Conservation (phyloP, 352 stramenopile species). For the Pythium aphanidermatum region DNA sequence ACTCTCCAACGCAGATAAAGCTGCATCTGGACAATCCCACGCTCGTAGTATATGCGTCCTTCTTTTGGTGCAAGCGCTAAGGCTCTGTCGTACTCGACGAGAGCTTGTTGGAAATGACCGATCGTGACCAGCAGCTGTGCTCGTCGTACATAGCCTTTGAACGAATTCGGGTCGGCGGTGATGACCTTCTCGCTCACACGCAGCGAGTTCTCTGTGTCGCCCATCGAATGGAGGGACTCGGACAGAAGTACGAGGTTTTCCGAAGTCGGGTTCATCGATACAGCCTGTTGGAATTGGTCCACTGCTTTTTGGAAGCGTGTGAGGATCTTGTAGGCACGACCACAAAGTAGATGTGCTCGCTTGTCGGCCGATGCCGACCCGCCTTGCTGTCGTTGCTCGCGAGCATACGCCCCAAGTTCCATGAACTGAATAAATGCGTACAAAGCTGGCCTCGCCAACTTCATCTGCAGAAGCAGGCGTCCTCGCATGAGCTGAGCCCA, state of each 20-base stretch:
- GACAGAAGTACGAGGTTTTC: constrained; percentile 77
- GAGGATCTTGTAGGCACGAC: constrained; percentile 63
- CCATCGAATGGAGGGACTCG: constrained; percentile 71
- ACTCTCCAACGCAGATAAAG: constrained; percentile 58
- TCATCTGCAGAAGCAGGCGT: constrained; percentile 48
- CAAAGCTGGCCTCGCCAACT: constrained; percentile 45
- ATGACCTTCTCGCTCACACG: constrained; percentile 71
- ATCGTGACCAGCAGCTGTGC: constrained; percentile 57
- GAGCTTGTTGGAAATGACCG: constrained; percentile 33
- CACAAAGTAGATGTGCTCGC: constrained; percentile 41
- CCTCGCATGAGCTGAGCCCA: constrained; percentile 62
- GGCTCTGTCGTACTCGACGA: constrained; percentile 63
- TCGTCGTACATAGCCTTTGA: constrained; percentile 55
- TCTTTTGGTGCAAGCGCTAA: constrained; percentile 53
- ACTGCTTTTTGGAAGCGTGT: constrained; percentile 61
- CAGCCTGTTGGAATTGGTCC: constrained; percentile 52
- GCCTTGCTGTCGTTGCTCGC: constrained; percentile 6
- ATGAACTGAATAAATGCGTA: constrained; percentile 77
- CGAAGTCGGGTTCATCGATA: constrained; percentile 47
- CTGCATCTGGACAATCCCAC: constrained; percentile 65
- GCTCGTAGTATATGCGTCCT: constrained; percentile 60
- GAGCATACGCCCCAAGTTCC: constrained; percentile 25
- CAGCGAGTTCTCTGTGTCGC: constrained; percentile 73
- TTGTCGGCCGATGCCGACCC: constrained; percentile 23
- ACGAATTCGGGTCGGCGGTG: constrained; percentile 44